Evolutionary conservation across 2,329 filamentous ascomycete genomes (phyloP).

Genomic region (Aspergillus sergii): DNA sequence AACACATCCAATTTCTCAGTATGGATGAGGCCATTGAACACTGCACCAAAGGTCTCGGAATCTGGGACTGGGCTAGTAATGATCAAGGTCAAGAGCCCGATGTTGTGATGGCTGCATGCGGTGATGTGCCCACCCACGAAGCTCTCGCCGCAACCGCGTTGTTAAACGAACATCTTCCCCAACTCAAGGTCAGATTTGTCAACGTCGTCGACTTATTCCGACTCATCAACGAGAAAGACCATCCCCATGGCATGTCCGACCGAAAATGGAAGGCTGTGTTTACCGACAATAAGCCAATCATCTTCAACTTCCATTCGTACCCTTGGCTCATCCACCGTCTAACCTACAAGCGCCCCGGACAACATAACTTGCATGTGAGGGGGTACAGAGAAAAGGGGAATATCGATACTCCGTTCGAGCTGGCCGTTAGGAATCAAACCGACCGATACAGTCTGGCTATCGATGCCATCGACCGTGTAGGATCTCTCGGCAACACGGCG

Average conservation of each 20-base stretch:
- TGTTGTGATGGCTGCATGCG: slow-evolving; percentile 74
- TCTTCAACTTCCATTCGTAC: slow-evolving; percentile 86
- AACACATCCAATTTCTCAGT: slow-evolving; percentile 73
- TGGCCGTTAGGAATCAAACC: slow-evolving; percentile 76
- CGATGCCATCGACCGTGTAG: slow-evolving; percentile 71
- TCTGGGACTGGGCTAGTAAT: slow-evolving; percentile 77
- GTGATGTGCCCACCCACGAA: slow-evolving; percentile 74
- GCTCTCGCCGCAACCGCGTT: slow-evolving; percentile 74
- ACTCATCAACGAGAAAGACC: slow-evolving; percentile 68
- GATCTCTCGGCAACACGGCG: slow-evolving; percentile 64
- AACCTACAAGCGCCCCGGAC: slow-evolving; percentile 73
- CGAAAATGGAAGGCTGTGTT: slow-evolving; percentile 69
- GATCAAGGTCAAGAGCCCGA: slow-evolving; percentile 70
- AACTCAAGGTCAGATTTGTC: slow-evolving; percentile 75
- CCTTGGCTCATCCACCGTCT: slow-evolving; percentile 78
- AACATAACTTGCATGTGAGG: slow-evolving; percentile 69
- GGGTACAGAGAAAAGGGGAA: slow-evolving; percentile 84
- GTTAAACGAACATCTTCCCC: slow-evolving; percentile 69
- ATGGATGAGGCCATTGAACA: slow-evolving; percentile 74
- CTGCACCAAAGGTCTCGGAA: slow-evolving; percentile 76
- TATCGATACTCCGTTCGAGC: slow-evolving; percentile 77
- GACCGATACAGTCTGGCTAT: slow-evolving; percentile 78
- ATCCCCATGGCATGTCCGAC: slow-evolving; percentile 72
- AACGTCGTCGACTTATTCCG: slow-evolving; percentile 83
- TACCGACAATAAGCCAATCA: slow-evolving; percentile 70